Percentiles rank a stretch among this genome's conserved stretches.
These are phyloP conservation scores for Uncinocarpus reesii DNA, from an alignment of 2,329 filamentous ascomycete species.

Conservation along the genomic window DNA sequence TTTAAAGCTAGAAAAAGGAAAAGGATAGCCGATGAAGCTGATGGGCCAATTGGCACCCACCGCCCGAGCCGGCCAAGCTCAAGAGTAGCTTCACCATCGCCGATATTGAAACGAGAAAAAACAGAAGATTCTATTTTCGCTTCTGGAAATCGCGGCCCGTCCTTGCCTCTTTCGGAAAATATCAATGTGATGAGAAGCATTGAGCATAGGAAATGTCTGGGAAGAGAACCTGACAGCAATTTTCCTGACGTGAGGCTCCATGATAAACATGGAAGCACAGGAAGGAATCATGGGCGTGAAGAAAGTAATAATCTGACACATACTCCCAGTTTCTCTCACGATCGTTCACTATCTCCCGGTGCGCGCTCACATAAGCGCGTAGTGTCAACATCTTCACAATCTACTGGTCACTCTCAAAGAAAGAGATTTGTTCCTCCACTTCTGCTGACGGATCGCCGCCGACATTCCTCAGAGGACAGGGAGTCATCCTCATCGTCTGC, in stretches of 20 bases:
- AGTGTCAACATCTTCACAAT: slow-evolving; percentile 27
- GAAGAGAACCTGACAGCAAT: slow-evolving; percentile 3
- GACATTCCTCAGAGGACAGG: slow-evolving; percentile 39
- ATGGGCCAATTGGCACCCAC: slow-evolving; percentile 19
- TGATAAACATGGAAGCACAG: background rate
- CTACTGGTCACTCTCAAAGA: slow-evolving; percentile 17
- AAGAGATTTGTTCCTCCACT: slow-evolving; percentile 33
- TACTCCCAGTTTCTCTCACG: slow-evolving; percentile 24
- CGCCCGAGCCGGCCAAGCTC: slow-evolving; percentile 21
- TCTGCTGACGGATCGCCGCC: slow-evolving; percentile 31
- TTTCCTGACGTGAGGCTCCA: background rate
- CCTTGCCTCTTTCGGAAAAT: slow-evolving; percentile 16
- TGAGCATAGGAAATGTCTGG: slow-evolving; percentile 5
- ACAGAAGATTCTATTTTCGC: slow-evolving; percentile 25
- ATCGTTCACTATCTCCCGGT: slow-evolving; percentile 30
- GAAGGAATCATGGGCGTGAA: slow-evolving; percentile 7
- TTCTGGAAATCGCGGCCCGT: slow-evolving; percentile 20
- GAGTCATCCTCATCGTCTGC: slow-evolving; percentile 37
- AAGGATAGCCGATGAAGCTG: slow-evolving; percentile 24
- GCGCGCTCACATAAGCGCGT: slow-evolving; percentile 31
- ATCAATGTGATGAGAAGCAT: slow-evolving; percentile 19
- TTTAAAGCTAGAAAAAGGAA: slow-evolving; percentile 26
- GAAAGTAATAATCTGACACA: slow-evolving; percentile 5
- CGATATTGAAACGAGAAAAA: slow-evolving; percentile 30
- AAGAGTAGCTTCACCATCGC: slow-evolving; percentile 22